Base-by-base conservation (phyloP, 805 yeast genomes). In the Allodekkera sacchari region DNA sequence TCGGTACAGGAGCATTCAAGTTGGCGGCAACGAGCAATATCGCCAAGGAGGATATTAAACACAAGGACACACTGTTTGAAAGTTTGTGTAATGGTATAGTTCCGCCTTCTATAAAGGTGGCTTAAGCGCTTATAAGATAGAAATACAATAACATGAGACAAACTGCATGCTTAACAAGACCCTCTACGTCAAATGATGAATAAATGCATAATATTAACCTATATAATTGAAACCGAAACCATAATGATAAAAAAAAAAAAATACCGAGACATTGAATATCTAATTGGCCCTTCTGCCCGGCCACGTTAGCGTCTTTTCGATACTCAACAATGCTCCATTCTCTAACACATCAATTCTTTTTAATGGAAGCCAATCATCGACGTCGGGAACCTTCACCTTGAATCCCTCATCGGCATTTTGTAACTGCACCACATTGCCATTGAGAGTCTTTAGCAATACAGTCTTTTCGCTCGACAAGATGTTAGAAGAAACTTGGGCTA, bases 1-100 rank as follows among this genome's bases (percentile, higher is more conserved):
- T 92, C 44, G 99, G 99, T 54, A 92, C 99, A 2, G 98, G 98
- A 43, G 80, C 97, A 0, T 88, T 92, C 68, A 82, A 87, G 53
- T 66, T 92, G 45, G 83, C 83, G 7, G 76, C 78, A 39, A 64
- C 71, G 29, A 70, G 76, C 5, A 59, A 64, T 26, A 35, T 25
- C 18, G 31, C 35, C 15, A 26, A 30, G 19, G 37, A 36, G 15
- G 60, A 59, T 22, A 33, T 46, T 24, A 31, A 38, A 17, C 69
- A 63, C 13, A 69, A 61, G 42, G 64, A 64, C 16, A 54, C 73
- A 4, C 45, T 70, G 41, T 71, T 71, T 45, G 78, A 71, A 41
- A 55, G 50, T 31, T 43, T 67, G 32, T 65, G 68, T 40, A 34
- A 34, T 25, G 49, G 44, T 16, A 28, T 37, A 20, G 30, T 42